A percentile compares a stretch with the other conserved stretches of the same genome.
phyloP scores from a whole-genome alignment of 257 asterid genomes.

The Salvia splendens region DNA sequence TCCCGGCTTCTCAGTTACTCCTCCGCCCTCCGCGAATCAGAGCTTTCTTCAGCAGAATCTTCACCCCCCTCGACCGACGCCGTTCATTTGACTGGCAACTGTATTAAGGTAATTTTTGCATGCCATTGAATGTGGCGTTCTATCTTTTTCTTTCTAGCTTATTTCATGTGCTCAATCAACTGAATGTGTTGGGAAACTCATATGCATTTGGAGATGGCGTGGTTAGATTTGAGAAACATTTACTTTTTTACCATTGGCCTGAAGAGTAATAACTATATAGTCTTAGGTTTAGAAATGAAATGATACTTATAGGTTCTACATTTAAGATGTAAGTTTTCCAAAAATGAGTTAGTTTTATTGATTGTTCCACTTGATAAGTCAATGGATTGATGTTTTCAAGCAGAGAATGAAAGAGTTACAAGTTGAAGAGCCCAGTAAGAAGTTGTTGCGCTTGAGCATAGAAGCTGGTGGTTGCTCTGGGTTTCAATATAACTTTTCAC shows the following conservation, averaged over 20 bases:
- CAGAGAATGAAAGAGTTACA: conserved; percentile 91
- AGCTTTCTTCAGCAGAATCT: conserved; percentile 42
- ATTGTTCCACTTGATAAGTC: conserved; percentile 19
- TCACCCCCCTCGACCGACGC: conserved; percentile 47
- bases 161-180: conserved; percentile 12
- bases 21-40: conserved; percentile 48
- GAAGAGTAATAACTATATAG: neutral
- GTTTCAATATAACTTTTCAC: conserved; percentile 83
- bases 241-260: neutral
- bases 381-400: conserved; percentile 1
- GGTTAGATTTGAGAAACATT: neutral
- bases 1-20: conserved; percentile 63
- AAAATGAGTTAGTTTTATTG: neutral
- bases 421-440: conserved; percentile 57
- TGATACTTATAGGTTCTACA: neutral
- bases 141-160: neutral
- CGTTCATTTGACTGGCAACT: conserved; percentile 64
- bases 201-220: neutral
- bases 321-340: neutral
- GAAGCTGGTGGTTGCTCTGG: conserved; percentile 99
- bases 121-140: neutral
- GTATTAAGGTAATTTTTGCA: conserved; percentile 62
- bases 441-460: conserved; percentile 83
- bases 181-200: conserved; percentile 7
- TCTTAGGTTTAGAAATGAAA: conserved; percentile 9